Evolutionary conservation across 106 monocot genomes (phyloP).

Genomic region (Xerophyta viscosa): DNA sequence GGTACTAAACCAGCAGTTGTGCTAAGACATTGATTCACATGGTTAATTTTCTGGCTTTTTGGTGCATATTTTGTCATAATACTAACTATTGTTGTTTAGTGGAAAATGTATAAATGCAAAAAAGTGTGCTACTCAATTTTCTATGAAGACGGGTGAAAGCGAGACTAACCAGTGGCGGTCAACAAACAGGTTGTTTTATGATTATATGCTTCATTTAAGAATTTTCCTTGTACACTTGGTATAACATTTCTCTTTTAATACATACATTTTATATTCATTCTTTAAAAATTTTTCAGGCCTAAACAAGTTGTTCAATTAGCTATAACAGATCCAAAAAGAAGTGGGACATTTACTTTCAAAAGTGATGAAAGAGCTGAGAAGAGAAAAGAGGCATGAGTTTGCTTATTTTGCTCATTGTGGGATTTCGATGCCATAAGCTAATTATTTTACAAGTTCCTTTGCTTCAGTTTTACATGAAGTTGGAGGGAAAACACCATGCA

Average conservation of each 20-base stretch:
- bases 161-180: conserved; percentile 5
- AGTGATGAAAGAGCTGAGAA: conserved; percentile 69
- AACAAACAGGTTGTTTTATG: conserved; percentile 21
- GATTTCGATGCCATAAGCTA: not conserved
- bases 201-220: too few relatives aligned
- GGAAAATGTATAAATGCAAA: conserved; percentile 17
- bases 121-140: conserved; percentile 11
- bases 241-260: not conserved
- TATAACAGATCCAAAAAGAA: conserved; percentile 20
- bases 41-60: not conserved
- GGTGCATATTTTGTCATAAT: not conserved
- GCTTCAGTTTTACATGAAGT: conserved; percentile 42
- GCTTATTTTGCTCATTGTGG: not conserved
- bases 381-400: conserved; percentile 55
- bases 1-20: conserved; percentile 18
- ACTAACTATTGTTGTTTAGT: not conserved
- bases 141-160: conserved; percentile 18
- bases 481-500: conserved; percentile 55
- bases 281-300: conserved; percentile 17
- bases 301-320: conserved; percentile 3
- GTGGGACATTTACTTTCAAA: conserved; percentile 37
- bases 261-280: not conserved
- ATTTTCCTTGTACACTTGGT: not conserved
- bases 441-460: conserved; percentile 3
- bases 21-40: not conserved